These are phyloP conservation scores for Phytophthora uliginosa DNA, from an alignment of 352 stramenopile genomes.

Conservation along the genomic window DNA sequence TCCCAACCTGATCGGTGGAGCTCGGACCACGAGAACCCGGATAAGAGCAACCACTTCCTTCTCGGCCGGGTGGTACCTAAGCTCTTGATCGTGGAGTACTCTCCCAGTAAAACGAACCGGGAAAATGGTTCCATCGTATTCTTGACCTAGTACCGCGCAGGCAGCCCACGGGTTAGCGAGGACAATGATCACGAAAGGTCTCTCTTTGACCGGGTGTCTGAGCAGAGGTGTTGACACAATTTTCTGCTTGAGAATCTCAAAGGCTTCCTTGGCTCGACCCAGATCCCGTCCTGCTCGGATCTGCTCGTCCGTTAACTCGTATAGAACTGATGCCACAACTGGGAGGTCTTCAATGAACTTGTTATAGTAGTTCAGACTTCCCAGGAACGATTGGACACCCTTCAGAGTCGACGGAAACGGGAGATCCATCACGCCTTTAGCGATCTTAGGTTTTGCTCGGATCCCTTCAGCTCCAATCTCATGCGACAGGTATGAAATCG, in stretches of 20 bases:
- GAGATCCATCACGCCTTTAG: background rate
- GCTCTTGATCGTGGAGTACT: conserved; percentile 12
- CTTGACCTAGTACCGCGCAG: conserved; percentile 1
- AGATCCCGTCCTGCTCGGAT: background rate
- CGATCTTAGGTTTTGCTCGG: background rate
- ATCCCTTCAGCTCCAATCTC: no score
- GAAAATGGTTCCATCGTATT: conserved; percentile 1
- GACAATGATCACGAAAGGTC: conserved; percentile 7
- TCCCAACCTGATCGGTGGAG: conserved; percentile 9
- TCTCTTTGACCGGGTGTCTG: background rate
- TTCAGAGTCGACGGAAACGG: background rate
- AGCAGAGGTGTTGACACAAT: background rate
- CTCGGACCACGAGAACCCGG: conserved; percentile 2
- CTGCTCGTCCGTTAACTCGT: background rate
- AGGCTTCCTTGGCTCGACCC: background rate
- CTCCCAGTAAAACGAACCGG: conserved; percentile 9
- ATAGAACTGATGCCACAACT: background rate
- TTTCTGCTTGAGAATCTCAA: background rate
- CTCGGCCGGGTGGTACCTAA: conserved; percentile 10
- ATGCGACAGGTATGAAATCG: no score
- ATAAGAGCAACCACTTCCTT: conserved; percentile 12
- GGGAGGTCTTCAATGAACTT: conserved; percentile 9
- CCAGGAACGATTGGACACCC: background rate
- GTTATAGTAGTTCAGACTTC: conserved; percentile 3
- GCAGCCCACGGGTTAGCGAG: conserved; percentile 3